Evolutionary conservation across 164 flowering plant species (phyloP).

Genomic region (Litsea cubeba): DNA sequence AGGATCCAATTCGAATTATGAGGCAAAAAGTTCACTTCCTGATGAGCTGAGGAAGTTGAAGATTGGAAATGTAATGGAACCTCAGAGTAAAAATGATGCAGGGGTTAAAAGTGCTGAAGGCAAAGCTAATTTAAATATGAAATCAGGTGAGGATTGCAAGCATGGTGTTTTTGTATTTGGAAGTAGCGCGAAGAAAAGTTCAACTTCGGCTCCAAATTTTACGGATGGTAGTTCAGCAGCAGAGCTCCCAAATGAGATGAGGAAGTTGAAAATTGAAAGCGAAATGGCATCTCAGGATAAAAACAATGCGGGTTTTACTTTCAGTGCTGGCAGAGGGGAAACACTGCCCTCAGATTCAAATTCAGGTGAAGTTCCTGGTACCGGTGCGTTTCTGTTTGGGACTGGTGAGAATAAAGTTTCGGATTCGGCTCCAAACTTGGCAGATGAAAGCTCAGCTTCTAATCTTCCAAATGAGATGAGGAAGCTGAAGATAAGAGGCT

Average conservation of each 20-base stretch:
- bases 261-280: constrained; percentile 28
- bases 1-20: constrained; percentile 6
- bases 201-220: neutral
- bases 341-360: neutral
- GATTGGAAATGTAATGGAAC: constrained; percentile 19
- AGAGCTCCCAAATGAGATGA: constrained; percentile 29
- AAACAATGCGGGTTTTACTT: constrained; percentile 7
- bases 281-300: constrained; percentile 5
- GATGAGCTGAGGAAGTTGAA: constrained; percentile 28
- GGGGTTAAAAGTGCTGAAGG: neutral
- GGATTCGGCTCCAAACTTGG: neutral
- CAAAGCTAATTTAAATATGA: neutral
- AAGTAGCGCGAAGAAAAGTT: constrained; percentile 8
- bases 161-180: constrained; percentile 20
- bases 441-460: neutral
- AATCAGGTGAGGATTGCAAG: neutral
- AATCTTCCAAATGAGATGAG: constrained; percentile 29
- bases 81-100: constrained; percentile 10
- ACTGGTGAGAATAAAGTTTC: constrained; percentile 7
- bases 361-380: constrained; percentile 1
- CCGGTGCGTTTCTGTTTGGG: constrained; percentile 18
- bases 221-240: constrained; percentile 11
- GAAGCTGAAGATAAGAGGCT: constrained; percentile 31
- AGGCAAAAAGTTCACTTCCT: neutral
- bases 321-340: neutral